Evolutionary conservation across 192 early-diverging fungal species (phyloP), one percentile per base, ranked within the genome.

Genomic region (Backusella tuberculispora): DNA sequence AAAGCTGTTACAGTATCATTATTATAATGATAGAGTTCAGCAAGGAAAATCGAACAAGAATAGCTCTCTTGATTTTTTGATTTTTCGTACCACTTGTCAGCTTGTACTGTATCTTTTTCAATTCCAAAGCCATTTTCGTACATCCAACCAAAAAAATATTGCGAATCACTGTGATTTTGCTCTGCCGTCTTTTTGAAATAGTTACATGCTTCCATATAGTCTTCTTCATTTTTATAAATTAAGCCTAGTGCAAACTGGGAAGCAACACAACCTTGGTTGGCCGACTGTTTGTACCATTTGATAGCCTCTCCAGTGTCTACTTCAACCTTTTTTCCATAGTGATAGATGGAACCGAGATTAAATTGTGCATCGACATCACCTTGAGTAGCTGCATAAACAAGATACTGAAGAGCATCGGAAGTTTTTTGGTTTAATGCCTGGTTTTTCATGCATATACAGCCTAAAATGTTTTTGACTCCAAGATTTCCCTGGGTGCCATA

Each of bases 161-260:
- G 53, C 5, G 53, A 19, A 26, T 60, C 53, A 4, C 10, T 5
- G 1, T 60, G 53, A 26, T 60, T 12, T 8, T 26, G 21, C 24
- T 60, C 53, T 1, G 53, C 53, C 3, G 53, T 19, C 13, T 26
- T 5, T 12, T 60, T 60, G 21, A 60, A 60, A 5, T 60, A 60
- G 26, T 12, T 9, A 24, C 12, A 56, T 9, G 53, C 8, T 3
- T 56, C 19, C 0, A 4, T 4, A n/a, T 56, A 56, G 2, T 24
- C 21, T 9, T 24, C 8, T 10, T 56, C 19, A n/a, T 26, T 21
- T 21, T 56, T 56, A 7, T 60, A 60, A 24, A 60, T 24, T 5
- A 60, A 60, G 4, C 53, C 53, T 60, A 60, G 53, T 19, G 53
- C 21, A 60, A 60, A 60, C 21, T 60, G 53, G 1, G 53, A 60